Evolutionary conservation across 1,139 yeast species (phyloP).

Genomic region (Candida anutae): DNA sequence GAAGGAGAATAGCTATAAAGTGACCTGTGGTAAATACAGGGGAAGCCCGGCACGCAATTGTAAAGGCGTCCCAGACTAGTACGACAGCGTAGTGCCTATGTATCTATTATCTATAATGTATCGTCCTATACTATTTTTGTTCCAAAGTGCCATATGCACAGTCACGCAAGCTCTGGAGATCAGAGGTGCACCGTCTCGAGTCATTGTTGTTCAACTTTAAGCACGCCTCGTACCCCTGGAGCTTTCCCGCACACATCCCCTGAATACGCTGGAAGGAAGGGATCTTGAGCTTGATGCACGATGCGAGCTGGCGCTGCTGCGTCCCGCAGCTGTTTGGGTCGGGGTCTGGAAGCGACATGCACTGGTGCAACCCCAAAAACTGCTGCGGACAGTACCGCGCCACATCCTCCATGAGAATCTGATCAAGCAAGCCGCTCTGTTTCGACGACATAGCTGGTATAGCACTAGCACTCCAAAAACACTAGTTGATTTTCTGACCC

Average conservation of each 20-base stretch:
- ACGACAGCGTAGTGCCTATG: too few relatives aligned
- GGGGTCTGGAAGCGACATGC: slow-evolving; percentile 42
- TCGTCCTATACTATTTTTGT: neutral
- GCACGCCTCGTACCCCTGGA: slow-evolving; percentile 57
- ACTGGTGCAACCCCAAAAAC: slow-evolving; percentile 57
- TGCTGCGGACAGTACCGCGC: slow-evolving; percentile 61
- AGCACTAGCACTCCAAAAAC: too few relatives aligned
- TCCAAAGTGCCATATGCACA: slow-evolving; percentile 26
- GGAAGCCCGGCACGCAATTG: too few relatives aligned
- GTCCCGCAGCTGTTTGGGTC: slow-evolving; percentile 36
- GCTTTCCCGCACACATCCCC: slow-evolving; percentile 44
- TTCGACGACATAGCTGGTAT: too few relatives aligned
- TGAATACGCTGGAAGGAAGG: slow-evolving; percentile 62
- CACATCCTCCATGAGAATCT: slow-evolving; percentile 49
- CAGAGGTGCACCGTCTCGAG: slow-evolving; percentile 18
- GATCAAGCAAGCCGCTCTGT: too few relatives aligned
- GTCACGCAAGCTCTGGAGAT: slow-evolving; percentile 24
- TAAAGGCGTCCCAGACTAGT: too few relatives aligned
- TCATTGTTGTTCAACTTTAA: slow-evolving; percentile 31
- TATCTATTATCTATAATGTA: neutral
- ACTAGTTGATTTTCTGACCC: too few relatives aligned
- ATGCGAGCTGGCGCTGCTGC: slow-evolving; percentile 45
- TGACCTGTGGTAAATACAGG: too few relatives aligned
- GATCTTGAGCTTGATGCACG: slow-evolving; percentile 51
- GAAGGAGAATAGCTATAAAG: too few relatives aligned